Evolutionary conservation across 371 early-diverging fungal species (phyloP), one percentile per base, ranked within the genome.

Genomic region (Mortierella sp.): DNA sequence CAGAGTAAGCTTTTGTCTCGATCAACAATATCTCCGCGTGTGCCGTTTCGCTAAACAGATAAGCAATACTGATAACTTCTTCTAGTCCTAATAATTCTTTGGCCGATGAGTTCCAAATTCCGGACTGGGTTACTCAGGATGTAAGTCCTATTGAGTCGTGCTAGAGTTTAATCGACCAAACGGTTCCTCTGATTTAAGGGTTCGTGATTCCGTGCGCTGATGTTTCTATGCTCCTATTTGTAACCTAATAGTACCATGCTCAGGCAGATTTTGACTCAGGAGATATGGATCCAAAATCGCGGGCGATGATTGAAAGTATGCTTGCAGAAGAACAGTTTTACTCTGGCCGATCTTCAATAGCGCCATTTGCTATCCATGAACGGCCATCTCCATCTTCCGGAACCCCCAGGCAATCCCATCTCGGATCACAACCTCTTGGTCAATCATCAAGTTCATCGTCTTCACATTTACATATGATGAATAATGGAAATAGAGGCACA

Each of bases 301-400:
- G 86, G 10, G 71, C 81, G 51, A 72, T 92, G 56, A 93, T 93
- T 72, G 90, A 89, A 59, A 87, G 88, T 70, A 92, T 93, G 92
- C 83, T 93, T 19, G 91, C 89, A 3, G 93, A 93, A 55, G 92
- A 93, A 72, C 86, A 86, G 58, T 89, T 85, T 61, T 91, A 89
- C 72, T 88, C 89, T 59, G 89, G 88, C 15, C 31, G 76, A 19
- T 26, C 63, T 6, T 35, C 67, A 22, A 34, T 23, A 13, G 6
- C 10, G 8, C 32, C 49, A 6, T 54, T 34, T 10, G 10, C 49
- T 13, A 17, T 49, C 19, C 37, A 37, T 23, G 60, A 45, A 13
- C 57, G 34, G 22, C 7, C 53, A 23, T 22, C 61, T 7, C 19
- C 65, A 8, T 51, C 57, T 22, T 28, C 55, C 1, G 32, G 35